phyloP scores from a whole-genome alignment of 371 early-diverging fungal species.

The Neoconidiobolus thromboides region DNA sequence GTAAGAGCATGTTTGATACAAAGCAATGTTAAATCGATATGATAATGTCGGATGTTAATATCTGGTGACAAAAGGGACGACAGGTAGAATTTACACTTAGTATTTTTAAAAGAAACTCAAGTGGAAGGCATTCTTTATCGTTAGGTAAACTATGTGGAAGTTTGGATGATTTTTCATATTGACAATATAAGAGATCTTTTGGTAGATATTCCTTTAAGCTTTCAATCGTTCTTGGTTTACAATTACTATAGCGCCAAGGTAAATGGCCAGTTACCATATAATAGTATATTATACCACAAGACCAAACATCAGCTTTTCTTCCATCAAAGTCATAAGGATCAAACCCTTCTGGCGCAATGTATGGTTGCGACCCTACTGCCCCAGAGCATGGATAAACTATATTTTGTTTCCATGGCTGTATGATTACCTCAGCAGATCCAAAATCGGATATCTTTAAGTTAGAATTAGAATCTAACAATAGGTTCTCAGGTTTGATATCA shows the following conservation, averaged over 20 bases:
- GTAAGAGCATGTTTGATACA: too few relatives aligned
- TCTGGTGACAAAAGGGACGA: too few relatives aligned
- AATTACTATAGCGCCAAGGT: slow-evolving; percentile 18
- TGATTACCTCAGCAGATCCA: slow-evolving; percentile 45
- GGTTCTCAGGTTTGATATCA: slow-evolving; percentile 65
- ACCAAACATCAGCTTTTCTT: slow-evolving; percentile 63
- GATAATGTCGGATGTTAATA: too few relatives aligned
- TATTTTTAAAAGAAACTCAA: too few relatives aligned
- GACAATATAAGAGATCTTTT: too few relatives aligned
- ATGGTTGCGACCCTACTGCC: slow-evolving; percentile 71
- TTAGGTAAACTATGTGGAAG: too few relatives aligned
- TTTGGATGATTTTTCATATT: too few relatives aligned
- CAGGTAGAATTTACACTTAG: too few relatives aligned
- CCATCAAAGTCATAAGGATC: slow-evolving; percentile 49
- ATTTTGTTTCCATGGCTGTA: slow-evolving; percentile 56
- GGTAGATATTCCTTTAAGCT: too few relatives aligned
- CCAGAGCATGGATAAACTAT: slow-evolving; percentile 42
- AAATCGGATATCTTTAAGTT: slow-evolving; percentile 81
- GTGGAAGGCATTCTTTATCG: too few relatives aligned
- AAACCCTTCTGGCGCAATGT: slow-evolving; percentile 77
- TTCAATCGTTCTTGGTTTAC: too few relatives aligned
- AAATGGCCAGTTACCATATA: slow-evolving; percentile 34
- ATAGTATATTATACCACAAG: slow-evolving; percentile 60
- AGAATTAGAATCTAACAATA: slow-evolving; percentile 50
- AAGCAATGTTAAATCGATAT: too few relatives aligned